These are phyloP conservation scores for Plasmodium vivax DNA, from an alignment of 169 alveolate species.

Conservation along the genomic window DNA sequence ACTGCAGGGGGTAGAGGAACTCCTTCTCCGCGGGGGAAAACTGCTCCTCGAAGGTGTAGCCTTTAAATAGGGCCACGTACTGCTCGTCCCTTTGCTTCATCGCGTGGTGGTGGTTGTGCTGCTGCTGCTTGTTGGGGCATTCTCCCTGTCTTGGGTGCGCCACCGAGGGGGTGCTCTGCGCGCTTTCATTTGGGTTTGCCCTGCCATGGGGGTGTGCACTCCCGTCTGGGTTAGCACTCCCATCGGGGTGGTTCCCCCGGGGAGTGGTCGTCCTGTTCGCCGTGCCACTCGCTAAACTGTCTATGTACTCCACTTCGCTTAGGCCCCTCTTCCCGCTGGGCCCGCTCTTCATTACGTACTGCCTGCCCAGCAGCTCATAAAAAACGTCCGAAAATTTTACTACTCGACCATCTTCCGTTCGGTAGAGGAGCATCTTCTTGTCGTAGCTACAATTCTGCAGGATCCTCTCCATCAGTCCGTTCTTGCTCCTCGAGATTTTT, in stretches of 20 bases:
- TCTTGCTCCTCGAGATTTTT: neutral
- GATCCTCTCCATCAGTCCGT: neutral
- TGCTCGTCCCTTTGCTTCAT: slow-evolving; percentile 14
- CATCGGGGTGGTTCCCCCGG: neutral
- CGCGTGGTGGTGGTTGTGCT: neutral
- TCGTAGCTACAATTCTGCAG: neutral
- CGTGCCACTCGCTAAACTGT: neutral
- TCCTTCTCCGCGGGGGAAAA: slow-evolving; percentile 11
- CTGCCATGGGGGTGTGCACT: neutral
- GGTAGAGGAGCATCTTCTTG: neutral
- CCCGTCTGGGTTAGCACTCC: neutral
- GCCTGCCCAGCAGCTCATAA: neutral
- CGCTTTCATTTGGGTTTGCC: neutral
- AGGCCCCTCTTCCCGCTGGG: neutral
- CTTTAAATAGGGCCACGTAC: neutral
- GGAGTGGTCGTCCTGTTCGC: neutral
- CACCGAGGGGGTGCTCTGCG: neutral
- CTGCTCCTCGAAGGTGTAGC: slow-evolving; percentile 24
- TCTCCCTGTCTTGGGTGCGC: neutral
- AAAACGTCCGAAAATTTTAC: slow-evolving; percentile 17
- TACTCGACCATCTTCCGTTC: neutral
- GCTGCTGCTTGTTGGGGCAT: neutral
- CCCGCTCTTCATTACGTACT: neutral
- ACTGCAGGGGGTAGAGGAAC: slow-evolving; percentile 14
- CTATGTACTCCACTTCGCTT: slow-evolving; percentile 39